A percentile compares a stretch with the other conserved stretches of the same genome.
Evolutionary conservation across 1,139 yeast genomes (phyloP).

Genomic region (Kodamaea suecica): DNA sequence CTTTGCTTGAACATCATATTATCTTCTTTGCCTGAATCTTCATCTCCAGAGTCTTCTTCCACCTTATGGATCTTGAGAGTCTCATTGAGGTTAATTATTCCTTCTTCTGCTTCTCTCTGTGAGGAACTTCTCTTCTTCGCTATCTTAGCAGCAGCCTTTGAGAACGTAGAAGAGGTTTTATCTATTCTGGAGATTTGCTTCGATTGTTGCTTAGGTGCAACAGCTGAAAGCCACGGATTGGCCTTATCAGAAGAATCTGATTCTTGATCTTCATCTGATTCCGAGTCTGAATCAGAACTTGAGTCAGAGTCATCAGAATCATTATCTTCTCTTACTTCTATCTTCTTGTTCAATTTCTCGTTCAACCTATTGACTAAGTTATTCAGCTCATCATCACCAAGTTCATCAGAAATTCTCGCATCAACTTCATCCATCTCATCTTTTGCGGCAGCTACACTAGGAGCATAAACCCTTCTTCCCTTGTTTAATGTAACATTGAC

Average conservation of each 20-base stretch:
- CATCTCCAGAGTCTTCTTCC: constrained; percentile 11
- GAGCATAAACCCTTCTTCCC: constrained; percentile 84
- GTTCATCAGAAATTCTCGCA: constrained; percentile 44
- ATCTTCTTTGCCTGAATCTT: constrained; percentile 31
- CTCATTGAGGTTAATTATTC: constrained; percentile 47
- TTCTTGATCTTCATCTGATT: neutral
- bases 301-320: constrained; percentile 7
- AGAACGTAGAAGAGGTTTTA: constrained; percentile 54
- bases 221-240: constrained; percentile 72
- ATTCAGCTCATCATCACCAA: constrained; percentile 53
- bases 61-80: constrained; percentile 32
- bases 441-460: constrained; percentile 52
- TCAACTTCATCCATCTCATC: constrained; percentile 43
- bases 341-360: constrained; percentile 20
- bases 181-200: constrained; percentile 55
- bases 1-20: constrained; percentile 64
- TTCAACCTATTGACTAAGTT: constrained; percentile 41
- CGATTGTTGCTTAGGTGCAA: constrained; percentile 42
- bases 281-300: constrained; percentile 1
- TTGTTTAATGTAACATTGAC: constrained; percentile 56
- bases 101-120: constrained; percentile 29
- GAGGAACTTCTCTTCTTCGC: constrained; percentile 39
- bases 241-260: constrained; percentile 24
- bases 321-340: constrained; percentile 9
- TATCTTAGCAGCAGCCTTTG: constrained; percentile 51